Conservation (phyloP, 2,329 filamentous ascomycete genomes). For the Lachnellula hyalina region DNA sequence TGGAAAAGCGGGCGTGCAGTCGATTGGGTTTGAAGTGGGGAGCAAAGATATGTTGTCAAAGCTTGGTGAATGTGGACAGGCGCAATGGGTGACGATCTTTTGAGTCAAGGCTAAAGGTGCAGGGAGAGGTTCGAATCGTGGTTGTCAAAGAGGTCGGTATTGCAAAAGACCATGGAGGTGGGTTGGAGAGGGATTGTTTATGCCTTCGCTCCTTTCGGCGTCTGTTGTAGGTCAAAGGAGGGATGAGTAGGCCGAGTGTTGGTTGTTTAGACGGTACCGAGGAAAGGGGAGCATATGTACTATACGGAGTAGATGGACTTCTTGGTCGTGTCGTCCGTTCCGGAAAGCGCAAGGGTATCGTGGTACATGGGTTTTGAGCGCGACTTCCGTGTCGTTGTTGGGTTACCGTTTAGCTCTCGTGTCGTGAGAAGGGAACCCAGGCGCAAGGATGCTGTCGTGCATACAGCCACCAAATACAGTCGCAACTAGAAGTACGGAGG, state of each 20-base stretch:
- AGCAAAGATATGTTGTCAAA: slow-evolving; percentile 16
- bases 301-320: slow-evolving; percentile 1
- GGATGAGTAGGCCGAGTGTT: slow-evolving; percentile 15
- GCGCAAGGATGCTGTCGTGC: neutral
- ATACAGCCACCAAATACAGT: neutral
- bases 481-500: no score
- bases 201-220: slow-evolving; percentile 8
- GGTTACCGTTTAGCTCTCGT: neutral
- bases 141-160: neutral
- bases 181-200: slow-evolving; percentile 3
- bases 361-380: slow-evolving; percentile 4
- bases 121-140: slow-evolving; percentile 11
- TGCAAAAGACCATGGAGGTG: slow-evolving; percentile 1
- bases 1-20: slow-evolving; percentile 13
- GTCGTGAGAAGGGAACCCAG: no score
- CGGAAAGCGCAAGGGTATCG: slow-evolving; percentile 13
- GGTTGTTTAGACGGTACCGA: slow-evolving; percentile 18
- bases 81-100: neutral
- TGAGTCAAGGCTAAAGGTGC: neutral
- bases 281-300: slow-evolving; percentile 15
- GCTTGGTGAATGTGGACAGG: neutral
- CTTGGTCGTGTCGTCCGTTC: neutral
- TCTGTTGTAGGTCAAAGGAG: slow-evolving; percentile 8
- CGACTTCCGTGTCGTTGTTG: slow-evolving; percentile 9
- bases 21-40: slow-evolving; percentile 7